These are phyloP conservation scores for Alnus glutinosa DNA, from an alignment of 306 rosid species.

Conservation along the genomic window DNA sequence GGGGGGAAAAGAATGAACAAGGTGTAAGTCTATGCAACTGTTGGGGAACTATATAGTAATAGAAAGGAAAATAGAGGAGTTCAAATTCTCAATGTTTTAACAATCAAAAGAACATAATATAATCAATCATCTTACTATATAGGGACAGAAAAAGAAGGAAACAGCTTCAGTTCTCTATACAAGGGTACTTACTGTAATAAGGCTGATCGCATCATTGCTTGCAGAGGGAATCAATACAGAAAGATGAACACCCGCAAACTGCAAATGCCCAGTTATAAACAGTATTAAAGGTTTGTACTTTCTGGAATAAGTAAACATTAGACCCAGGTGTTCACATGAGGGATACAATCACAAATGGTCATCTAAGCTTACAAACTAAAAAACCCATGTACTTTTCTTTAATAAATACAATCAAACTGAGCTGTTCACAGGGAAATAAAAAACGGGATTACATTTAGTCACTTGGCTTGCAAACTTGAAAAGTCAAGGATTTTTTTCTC, in stretches of 20 bases:
- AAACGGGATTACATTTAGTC: not conserved
- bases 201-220: slow-evolving; percentile 71
- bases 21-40: not conserved
- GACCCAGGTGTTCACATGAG: not conserved
- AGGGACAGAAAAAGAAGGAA: not conserved
- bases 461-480: not conserved
- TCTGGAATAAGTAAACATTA: not conserved
- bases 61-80: not conserved
- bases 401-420: not conserved
- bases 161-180: not conserved
- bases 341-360: not conserved
- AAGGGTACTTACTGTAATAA: slow-evolving; percentile 63
- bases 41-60: not conserved
- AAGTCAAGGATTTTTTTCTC: not conserved
- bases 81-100: not conserved
- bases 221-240: slow-evolving; percentile 71
- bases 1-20: slow-evolving; percentile 2
- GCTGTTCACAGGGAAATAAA: not conserved
- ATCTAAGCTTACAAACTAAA: not conserved
- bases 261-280: slow-evolving; percentile 27
- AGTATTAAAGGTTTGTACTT: slow-evolving; percentile 1
- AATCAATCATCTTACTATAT: not conserved
- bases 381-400: not conserved
- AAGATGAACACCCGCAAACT: slow-evolving; percentile 80
- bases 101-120: not conserved